Conservation (phyloP, 176 grass and related monocot species). For the Oryza officinalis region DNA sequence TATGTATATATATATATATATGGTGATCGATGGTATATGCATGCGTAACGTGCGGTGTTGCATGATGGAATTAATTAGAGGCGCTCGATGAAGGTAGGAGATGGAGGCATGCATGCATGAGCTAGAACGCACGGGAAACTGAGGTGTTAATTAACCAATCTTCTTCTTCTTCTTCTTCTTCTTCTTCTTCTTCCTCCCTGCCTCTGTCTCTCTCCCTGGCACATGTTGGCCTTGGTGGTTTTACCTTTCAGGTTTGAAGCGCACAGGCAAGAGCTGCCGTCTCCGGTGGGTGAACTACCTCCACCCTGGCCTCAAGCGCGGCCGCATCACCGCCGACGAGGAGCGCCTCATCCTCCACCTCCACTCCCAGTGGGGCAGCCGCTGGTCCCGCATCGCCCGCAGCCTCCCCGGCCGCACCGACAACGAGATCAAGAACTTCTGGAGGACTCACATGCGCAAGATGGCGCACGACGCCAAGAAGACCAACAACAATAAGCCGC, state of each 20-base stretch:
- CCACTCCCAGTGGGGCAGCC: constrained; percentile 76
- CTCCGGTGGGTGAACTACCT: constrained; percentile 95
- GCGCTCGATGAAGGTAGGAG: background rate
- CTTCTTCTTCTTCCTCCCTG: background rate
- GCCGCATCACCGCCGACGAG: constrained; percentile 88
- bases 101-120: constrained; percentile 17
- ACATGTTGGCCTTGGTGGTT: constrained; percentile 17
- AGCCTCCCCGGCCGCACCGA: constrained; percentile 93
- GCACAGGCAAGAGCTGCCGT: constrained; percentile 91
- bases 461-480: constrained; percentile 61
- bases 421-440: constrained; percentile 99
- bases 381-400: constrained; percentile 90
- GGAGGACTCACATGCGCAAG: constrained; percentile 90
- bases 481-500: too few relatives aligned
- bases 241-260: constrained; percentile 66
- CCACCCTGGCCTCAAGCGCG: constrained; percentile 72
- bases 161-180: constrained; percentile 10
- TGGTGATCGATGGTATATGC: too few relatives aligned
- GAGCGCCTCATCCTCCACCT: constrained; percentile 75
- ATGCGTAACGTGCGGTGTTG: background rate
- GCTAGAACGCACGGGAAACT: constrained; percentile 15
- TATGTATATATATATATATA: too few relatives aligned
- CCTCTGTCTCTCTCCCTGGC: constrained; percentile 29
- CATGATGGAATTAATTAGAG: background rate
- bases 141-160: constrained; percentile 42